Evolutionary conservation across 768 basidiomycete species (phyloP), one percentile per base, ranked within the genome.

Genomic region (Termitomyces titanicus): DNA sequence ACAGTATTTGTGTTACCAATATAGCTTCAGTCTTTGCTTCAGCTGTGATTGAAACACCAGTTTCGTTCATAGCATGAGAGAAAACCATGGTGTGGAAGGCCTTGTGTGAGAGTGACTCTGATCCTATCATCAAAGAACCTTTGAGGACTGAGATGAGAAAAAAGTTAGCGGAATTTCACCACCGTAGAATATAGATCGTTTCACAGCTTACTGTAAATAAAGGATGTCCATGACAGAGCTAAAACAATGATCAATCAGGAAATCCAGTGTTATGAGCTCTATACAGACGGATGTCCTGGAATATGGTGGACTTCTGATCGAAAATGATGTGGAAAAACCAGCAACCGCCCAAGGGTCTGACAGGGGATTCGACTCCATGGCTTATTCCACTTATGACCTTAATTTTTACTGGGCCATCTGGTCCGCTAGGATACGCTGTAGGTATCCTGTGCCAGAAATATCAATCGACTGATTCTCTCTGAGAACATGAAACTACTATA

Each of bases 321-420:
- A 95, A 85, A 55, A 74, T 83, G 57, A 88, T 72, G 65, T 95
- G 92, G 73, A 95, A 86, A 70, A 84, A 97, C 91, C 92, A 95
- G 70, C 94, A 95, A 5, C 95, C 95, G 12, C 95, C 95, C 0
- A 94, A 80, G 0, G 92, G 92, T 46, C 88, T 77, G 22, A 98
- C 94, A 25, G 94, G 94, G 2, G 92, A 94, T 65, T 88, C 87
- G 13, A 85, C 78, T 12, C 90, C 93, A 60, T 94, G 84, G 56
- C 91, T 90, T 67, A 85, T 87, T 5, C 96, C 96, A 59, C 90
- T 93, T 61, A 98, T 91, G 38, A 98, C 87, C 65, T 83, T 91
- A 64, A 97, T 78, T 60, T 78, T 80, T 33, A 87, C 74, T 12
- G 80, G 78, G 5, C 90, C 90, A 39, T 87, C 79, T 2, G 73